Percentiles rank a stretch among this genome's conserved stretches.
phyloP scores from a whole-genome alignment of 305 asterid genomes.

The Ajuga reptans region DNA sequence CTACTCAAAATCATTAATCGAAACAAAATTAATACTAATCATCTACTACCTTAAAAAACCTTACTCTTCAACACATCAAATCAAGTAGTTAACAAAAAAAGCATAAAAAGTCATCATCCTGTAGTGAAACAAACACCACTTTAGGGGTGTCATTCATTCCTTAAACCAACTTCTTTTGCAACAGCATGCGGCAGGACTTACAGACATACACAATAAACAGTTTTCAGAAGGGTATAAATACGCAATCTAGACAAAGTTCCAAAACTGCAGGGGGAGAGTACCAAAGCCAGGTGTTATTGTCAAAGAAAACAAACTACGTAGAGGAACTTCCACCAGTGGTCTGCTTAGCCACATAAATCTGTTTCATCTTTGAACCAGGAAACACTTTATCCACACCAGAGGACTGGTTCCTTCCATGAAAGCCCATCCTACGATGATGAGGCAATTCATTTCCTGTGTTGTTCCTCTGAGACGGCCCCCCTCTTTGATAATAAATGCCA shows the following conservation, averaged over 20 bases:
- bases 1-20: not conserved
- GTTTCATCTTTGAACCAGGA: constrained; percentile 60
- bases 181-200: not conserved
- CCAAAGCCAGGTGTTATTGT: constrained; percentile 16
- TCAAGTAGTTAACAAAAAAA: not conserved
- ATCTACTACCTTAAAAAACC: not conserved
- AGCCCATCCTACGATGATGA: constrained; percentile 63
- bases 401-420: constrained; percentile 66
- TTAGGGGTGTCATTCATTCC: not conserved
- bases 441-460: constrained; percentile 54
- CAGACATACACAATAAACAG: constrained; percentile 1
- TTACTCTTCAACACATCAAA: constrained; percentile 15
- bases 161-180: not conserved
- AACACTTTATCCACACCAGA: constrained; percentile 46
- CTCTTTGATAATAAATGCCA: constrained; percentile 54
- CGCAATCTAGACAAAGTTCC: constrained; percentile 19
- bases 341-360: constrained; percentile 86
- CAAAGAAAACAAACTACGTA: constrained; percentile 6
- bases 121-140: constrained; percentile 8
- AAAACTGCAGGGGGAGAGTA: constrained; percentile 17
- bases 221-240: constrained; percentile 4
- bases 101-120: not conserved
- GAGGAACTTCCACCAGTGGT: constrained; percentile 38
- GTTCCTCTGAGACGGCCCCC: constrained; percentile 48
- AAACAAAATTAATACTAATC: constrained; percentile 10